Base-by-base conservation (phyloP, 2,329 filamentous ascomycete genomes). In the Knoxdaviesia capensis region DNA sequence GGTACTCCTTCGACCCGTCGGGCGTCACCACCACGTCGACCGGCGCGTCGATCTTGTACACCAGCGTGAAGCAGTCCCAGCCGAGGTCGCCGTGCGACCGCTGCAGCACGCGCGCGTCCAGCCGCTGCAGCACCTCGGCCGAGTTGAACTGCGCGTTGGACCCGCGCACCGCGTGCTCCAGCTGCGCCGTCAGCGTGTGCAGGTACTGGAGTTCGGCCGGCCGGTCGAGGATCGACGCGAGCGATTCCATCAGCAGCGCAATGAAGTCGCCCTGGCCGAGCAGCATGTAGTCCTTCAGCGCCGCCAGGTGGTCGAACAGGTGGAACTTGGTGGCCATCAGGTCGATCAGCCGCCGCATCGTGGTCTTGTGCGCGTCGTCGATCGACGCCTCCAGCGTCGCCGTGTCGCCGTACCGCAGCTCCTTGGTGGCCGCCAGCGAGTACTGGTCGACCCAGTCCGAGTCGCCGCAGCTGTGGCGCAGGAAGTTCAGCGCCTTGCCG, bases 81-180 rank as follows among this genome's bases (percentile, higher is more conserved):
- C 90, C 90, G 42, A 94, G 96, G 52, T 98, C 90, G 41, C 90
- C 90, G 52, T 94, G 87, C 6, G 82, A 92, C 5, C 96, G 71
- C 60, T 96, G 88, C 36, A 98, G 70, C 88, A 98, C 96, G 47
- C 92, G 82, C n/a, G 90, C 88, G 59, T 98, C 90, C 4, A 98
- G 71, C 7, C 90, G 76, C 5, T 85, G 77, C 31, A 98, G 72
- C 5, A 98, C 87, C 54, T 98, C 92, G 1, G 84, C 74, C 4
- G 81, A 81, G 58, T 98, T 90, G 55, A 86, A 93, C 57, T 98
- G 92, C 6, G 90, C 92, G 56, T 96, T 98, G 7, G 87, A 94
- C 46, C 90, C 88, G 43, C 88, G 81, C 50, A 98, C 94, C 34
- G 90, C 90, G 59, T 98, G 88, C 58, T 98, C 90, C 9, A 98